Evolutionary conservation across 305 asterid species (phyloP).

Genomic region (Fraxinus baroniana): DNA sequence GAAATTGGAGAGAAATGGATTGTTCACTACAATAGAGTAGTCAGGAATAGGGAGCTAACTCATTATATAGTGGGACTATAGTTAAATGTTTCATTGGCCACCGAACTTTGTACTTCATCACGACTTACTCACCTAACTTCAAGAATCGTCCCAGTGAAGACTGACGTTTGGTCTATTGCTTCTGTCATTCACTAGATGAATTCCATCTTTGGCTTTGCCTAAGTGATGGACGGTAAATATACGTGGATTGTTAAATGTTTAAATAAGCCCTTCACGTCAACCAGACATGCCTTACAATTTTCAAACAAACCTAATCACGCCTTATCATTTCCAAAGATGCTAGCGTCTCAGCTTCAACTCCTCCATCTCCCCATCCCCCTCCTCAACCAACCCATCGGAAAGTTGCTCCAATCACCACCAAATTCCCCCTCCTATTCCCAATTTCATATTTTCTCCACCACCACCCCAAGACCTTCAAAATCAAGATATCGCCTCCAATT

Average conservation of each 20-base stretch:
- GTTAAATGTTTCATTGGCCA: not conserved
- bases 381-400: not conserved
- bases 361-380: not conserved
- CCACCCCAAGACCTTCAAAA: not conserved
- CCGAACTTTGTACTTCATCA: not conserved
- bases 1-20: conserved; percentile 22
- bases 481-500: not conserved
- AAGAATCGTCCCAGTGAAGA: not conserved
- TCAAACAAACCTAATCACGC: not conserved
- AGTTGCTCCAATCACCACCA: not conserved
- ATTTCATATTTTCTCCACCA: not conserved
- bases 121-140: not conserved
- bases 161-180: not conserved
- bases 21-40: not conserved
- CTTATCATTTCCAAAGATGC: not conserved
- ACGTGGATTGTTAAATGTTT: too few species aligned
- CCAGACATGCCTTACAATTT: not conserved
- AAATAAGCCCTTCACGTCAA: not conserved
- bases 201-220: too few species aligned
- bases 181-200: not conserved
- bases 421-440: not conserved
- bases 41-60: not conserved
- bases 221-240: too few species aligned
- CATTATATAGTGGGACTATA: not conserved
- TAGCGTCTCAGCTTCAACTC: not conserved